Evolutionary conservation across 768 basidiomycete species (phyloP), one percentile per base, ranked within the genome.

Genomic region (Amanita pseudoporphyria): DNA sequence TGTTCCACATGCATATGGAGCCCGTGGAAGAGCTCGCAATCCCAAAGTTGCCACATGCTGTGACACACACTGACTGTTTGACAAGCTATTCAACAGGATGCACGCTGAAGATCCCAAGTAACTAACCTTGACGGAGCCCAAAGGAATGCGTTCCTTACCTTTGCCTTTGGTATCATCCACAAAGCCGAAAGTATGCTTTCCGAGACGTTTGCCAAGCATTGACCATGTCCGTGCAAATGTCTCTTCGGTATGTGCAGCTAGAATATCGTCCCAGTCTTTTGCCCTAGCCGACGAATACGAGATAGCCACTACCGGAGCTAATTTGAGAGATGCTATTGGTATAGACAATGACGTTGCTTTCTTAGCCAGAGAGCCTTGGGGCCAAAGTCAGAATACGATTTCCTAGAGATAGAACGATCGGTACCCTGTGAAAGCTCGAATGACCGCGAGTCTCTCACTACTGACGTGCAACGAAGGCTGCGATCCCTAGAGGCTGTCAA

Each of bases 251-350:
- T 97, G 94, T 0, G 81, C 80, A n/a, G 94, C 93, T 5, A 99
- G 63, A 38, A 98, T 84, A 59, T 98, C 93, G 60, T 98, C 95
- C 96, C 96, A 99, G 54, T 99, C 94, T 63, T 92, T 95, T 7
- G 87, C 75, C 22, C 93, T 78, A 1, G 84, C 72, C 1, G 81
- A 74, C 1, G 91, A 92, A 63, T 81, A 85, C 0, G 91, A 79
- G 6, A 98, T 70, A 6, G 85, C 72, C 1, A 79, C 82, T 28
- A 96, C 74, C 0, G 89, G 74, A 12, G 91, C 82, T 43, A 91
- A 84, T 65, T 97, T 96, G 46, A 97, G 75, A 0, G 82, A 83
- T 2, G 83, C 74, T 6, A 92, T 66, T 2, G 90, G 83, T 28
- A 93, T 83, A 13, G 86, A 86, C 6, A 92, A 71, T 0, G 74